Conservation (phyloP, 2,329 filamentous ascomycete genomes). For the Ploettnerulaceae sp. region DNA sequence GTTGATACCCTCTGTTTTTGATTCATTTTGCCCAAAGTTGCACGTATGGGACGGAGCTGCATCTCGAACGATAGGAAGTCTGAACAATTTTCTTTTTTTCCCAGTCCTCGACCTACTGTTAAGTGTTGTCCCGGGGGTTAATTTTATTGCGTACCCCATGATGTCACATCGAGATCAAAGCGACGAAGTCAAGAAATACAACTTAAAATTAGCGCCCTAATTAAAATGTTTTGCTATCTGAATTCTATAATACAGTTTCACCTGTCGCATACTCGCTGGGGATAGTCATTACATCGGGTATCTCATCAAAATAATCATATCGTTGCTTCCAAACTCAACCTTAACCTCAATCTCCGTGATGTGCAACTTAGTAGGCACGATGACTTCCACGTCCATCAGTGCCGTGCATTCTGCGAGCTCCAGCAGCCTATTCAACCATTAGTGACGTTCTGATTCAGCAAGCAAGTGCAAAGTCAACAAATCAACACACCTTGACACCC, state of each 20-base stretch:
- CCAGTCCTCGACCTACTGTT: too few species aligned
- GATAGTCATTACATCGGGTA: slow-evolving; percentile 11
- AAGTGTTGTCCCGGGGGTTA: background rate
- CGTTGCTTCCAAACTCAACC: background rate
- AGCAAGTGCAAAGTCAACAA: background rate
- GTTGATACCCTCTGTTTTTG: background rate
- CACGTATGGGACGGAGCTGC: background rate
- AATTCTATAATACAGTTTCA: slow-evolving; percentile 12
- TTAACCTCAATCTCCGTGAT: background rate
- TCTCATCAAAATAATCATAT: slow-evolving; percentile 13
- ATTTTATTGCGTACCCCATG: background rate
- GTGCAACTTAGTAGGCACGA: slow-evolving; percentile 24
- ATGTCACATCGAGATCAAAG: background rate
- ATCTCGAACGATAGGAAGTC: too few species aligned
- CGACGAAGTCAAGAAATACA: background rate
- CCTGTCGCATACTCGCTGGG: slow-evolving; percentile 5
- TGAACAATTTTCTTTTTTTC: too few species aligned
- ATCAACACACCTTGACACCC: slow-evolving; percentile 58
- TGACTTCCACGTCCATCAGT: slow-evolving; percentile 62
- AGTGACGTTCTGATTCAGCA: background rate
- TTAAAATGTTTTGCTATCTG: slow-evolving; percentile 12
- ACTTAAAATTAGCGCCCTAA: slow-evolving; percentile 7
- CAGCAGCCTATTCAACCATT: slow-evolving; percentile 53
- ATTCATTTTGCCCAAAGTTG: background rate
- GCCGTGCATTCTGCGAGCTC: slow-evolving; percentile 67